Conservation (phyloP, 164 flowering plant species). For the Magnolia kwangsiensis region DNA sequence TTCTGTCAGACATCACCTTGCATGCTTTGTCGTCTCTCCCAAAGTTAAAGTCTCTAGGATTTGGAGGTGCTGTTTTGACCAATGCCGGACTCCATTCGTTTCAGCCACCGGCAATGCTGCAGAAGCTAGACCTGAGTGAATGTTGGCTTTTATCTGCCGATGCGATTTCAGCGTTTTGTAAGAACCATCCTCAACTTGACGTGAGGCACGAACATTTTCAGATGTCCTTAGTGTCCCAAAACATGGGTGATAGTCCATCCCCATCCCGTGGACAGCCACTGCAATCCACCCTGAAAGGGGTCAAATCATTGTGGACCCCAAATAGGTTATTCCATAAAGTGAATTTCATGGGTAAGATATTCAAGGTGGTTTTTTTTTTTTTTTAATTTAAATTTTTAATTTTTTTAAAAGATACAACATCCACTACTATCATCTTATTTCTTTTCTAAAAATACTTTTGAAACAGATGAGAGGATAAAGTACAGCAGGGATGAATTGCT, state of each 20-base stretch:
- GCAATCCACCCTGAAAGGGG: slow-evolving; percentile 23
- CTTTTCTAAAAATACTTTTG: slow-evolving; percentile 1
- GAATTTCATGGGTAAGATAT: slow-evolving; percentile 33
- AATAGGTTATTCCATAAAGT: slow-evolving; percentile 11
- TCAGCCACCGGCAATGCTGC: slow-evolving; percentile 49
- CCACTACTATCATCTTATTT: neutral
- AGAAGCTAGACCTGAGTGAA: slow-evolving; percentile 60
- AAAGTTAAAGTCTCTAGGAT: slow-evolving; percentile 43
- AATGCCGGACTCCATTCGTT: slow-evolving; percentile 53
- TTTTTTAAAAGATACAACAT: neutral
- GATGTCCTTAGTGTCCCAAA: slow-evolving; percentile 16
- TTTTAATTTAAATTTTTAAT: neutral
- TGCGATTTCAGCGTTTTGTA: slow-evolving; percentile 40
- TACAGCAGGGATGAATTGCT: slow-evolving; percentile 70
- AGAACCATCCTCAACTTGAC: slow-evolving; percentile 47
- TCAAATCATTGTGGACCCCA: slow-evolving; percentile 18
- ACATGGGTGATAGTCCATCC: slow-evolving; percentile 15
- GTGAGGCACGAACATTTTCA: slow-evolving; percentile 60
- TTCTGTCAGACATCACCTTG: slow-evolving; percentile 58
- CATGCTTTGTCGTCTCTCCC: slow-evolving; percentile 41
- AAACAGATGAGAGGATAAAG: slow-evolving; percentile 80
- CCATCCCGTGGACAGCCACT: slow-evolving; percentile 21
- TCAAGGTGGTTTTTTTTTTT: neutral
- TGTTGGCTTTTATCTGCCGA: slow-evolving; percentile 85
- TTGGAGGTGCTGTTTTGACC: slow-evolving; percentile 68